A percentile compares a stretch with the other conserved stretches of the same genome.
phyloP scores from a whole-genome alignment of 257 asterid species.

The Solanum ahanhuiri region DNA sequence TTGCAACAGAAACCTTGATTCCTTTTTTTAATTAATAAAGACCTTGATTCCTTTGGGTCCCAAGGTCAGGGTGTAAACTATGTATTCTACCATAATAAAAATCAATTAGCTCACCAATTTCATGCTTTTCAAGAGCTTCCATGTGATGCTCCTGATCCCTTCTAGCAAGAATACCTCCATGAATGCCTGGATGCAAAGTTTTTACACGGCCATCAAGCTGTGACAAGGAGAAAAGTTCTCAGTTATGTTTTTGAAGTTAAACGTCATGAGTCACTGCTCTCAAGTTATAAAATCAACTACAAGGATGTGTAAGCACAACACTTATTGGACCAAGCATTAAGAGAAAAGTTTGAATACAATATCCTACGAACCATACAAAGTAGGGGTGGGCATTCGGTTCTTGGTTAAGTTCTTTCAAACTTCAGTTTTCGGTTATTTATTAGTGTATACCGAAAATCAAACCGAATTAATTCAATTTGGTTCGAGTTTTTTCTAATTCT shows the following conservation, averaged over 20 bases:
- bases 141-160: constrained; percentile 89
- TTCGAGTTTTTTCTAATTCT: not conserved
- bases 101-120: constrained; percentile 48
- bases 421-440: not conserved
- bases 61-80: not conserved
- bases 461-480: not conserved
- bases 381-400: not conserved
- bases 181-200: constrained; percentile 85
- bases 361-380: not conserved
- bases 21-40: not conserved
- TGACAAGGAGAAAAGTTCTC: not conserved
- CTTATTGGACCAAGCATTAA: not conserved
- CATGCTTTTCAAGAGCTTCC: constrained; percentile 74
- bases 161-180: constrained; percentile 97
- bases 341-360: not conserved
- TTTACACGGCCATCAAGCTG: constrained; percentile 99
- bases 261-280: not conserved
- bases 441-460: not conserved
- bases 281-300: not conserved
- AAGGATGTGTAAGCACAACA: not conserved
- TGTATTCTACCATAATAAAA: not conserved
- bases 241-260: not conserved
- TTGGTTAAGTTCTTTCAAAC: not conserved
- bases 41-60: not conserved
- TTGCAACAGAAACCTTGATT: not conserved